phyloP scores from a whole-genome alignment of 805 yeast species.

The Kockiozyma suomiensis region DNA sequence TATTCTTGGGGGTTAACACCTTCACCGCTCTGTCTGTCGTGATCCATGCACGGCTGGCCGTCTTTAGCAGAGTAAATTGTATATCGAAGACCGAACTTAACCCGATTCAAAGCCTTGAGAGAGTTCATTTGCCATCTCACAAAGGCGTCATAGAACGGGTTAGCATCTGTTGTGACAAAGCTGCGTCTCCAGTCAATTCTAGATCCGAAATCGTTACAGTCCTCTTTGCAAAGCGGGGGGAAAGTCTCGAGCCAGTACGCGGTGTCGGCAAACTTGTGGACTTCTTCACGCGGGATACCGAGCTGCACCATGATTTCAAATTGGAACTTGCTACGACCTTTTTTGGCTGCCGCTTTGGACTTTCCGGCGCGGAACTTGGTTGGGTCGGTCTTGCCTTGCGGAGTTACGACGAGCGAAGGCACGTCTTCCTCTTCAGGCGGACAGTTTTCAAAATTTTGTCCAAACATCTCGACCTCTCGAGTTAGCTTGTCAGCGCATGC shows the following conservation, averaged over 20 bases:
- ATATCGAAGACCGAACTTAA: constrained; percentile 97
- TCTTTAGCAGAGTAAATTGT: constrained; percentile 97
- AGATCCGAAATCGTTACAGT: constrained; percentile 82
- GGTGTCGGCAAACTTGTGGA: constrained; percentile 89
- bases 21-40: constrained; percentile 96
- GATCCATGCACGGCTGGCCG: constrained; percentile 99
- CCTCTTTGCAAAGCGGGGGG: constrained; percentile 84
- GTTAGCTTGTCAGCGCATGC: constrained; percentile 94
- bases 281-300: constrained; percentile 83
- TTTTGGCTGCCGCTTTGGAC: constrained; percentile 90
- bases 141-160: constrained; percentile 92
- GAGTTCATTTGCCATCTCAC: constrained; percentile 95
- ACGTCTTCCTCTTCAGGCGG: constrained; percentile 48
- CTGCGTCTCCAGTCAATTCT: constrained; percentile 99
- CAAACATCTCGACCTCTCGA: constrained; percentile 91
- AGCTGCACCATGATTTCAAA: constrained; percentile 94
- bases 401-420: constrained; percentile 28
- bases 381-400: constrained; percentile 53
- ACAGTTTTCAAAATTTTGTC: constrained; percentile 68
- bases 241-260: constrained; percentile 84
- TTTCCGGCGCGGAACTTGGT: constrained; percentile 92
- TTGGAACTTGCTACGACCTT: constrained; percentile 92
- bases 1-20: constrained; percentile 97
- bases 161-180: constrained; percentile 90
- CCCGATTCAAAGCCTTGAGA: constrained; percentile 81